Conservation (phyloP, 805 yeast species). For the Metschnikowia lochheadii region DNA sequence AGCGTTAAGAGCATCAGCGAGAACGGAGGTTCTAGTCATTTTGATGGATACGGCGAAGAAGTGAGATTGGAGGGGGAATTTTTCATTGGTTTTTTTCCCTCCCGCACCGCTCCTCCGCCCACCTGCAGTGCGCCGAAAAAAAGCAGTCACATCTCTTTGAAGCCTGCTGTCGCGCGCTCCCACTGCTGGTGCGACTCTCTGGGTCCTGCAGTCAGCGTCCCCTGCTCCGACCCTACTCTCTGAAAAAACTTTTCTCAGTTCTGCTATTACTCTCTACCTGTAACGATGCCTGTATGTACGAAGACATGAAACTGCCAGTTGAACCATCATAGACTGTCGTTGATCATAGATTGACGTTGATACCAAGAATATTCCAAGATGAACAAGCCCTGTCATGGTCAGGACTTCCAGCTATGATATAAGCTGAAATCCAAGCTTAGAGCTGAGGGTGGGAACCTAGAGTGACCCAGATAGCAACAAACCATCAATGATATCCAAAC, state of each 20-base stretch:
- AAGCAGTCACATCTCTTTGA: constrained; percentile 16
- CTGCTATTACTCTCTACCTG: constrained; percentile 10
- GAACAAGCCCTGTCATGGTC: too few species aligned
- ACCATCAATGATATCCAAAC: too few species aligned
- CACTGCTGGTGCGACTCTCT: not conserved
- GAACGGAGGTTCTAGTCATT: constrained; percentile 97
- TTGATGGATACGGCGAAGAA: constrained; percentile 5
- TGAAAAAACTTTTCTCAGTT: constrained; percentile 16
- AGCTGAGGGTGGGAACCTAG: too few species aligned
- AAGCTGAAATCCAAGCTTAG: too few species aligned
- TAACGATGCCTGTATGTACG: constrained; percentile 43
- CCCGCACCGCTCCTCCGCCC: constrained; percentile 1
- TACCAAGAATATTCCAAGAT: not conserved
- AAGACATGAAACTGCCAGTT: not conserved
- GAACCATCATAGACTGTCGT: too few species aligned
- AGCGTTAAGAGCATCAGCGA: constrained; percentile 97
- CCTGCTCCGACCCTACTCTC: constrained; percentile 6
- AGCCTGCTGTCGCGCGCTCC: not conserved
- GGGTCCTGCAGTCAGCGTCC: constrained; percentile 5
- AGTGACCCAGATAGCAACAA: too few species aligned
- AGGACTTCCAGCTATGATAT: too few species aligned
- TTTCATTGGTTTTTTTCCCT: constrained; percentile 5
- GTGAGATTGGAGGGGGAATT: not conserved
- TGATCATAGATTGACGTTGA: not conserved
- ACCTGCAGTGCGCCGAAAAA: constrained; percentile 2